Percentiles rank a stretch among this genome's conserved stretches.
phyloP scores from a whole-genome alignment of 2,329 filamentous ascomycete species.

The Fusarium redolens region DNA sequence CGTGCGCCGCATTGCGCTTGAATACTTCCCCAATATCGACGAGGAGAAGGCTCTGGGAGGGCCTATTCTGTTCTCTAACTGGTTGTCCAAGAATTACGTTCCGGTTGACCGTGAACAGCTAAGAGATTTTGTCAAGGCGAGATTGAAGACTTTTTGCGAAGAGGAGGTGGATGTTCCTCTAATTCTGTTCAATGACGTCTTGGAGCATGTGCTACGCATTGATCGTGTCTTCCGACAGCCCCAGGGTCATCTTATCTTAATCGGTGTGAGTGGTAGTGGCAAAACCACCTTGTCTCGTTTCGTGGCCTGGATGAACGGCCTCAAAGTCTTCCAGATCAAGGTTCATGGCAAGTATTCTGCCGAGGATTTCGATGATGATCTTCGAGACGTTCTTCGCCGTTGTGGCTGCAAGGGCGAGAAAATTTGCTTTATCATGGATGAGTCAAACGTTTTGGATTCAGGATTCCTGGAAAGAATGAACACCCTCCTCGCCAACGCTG shows the following conservation, averaged over 20 bases:
- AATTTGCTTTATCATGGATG: conserved; percentile 99
- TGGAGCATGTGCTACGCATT: conserved; percentile 97
- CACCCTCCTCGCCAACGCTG: conserved; percentile 97
- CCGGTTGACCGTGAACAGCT: conserved; percentile 95
- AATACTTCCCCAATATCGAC: conserved; percentile 96
- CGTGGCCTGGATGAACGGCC: conserved; percentile 99
- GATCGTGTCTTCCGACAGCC: conserved; percentile 98
- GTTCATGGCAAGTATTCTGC: conserved; percentile 98
- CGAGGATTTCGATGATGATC: conserved; percentile 98
- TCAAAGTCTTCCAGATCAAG: conserved; percentile 99
- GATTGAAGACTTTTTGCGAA: conserved; percentile 97
- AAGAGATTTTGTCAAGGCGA: conserved; percentile 96
- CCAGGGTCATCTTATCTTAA: conserved; percentile 97
- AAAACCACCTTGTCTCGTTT: conserved; percentile 99
- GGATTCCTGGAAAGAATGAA: conserved; percentile 99
- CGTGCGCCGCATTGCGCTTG: conserved; percentile 85
- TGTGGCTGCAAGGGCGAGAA: conserved; percentile 99
- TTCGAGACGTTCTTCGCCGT: conserved; percentile 90
- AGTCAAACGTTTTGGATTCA: conserved; percentile 97
- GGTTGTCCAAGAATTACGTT: conserved; percentile 98
- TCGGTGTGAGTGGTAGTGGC: conserved; percentile 97
- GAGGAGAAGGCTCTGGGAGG: conserved; percentile 88
- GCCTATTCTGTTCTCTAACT: conserved; percentile 98
- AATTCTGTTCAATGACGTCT: conserved; percentile 98
- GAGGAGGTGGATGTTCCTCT: conserved; percentile 99